Evolutionary conservation across 2,329 filamentous ascomycete genomes (phyloP).

Genomic region (Orbilia ellipsospora): DNA sequence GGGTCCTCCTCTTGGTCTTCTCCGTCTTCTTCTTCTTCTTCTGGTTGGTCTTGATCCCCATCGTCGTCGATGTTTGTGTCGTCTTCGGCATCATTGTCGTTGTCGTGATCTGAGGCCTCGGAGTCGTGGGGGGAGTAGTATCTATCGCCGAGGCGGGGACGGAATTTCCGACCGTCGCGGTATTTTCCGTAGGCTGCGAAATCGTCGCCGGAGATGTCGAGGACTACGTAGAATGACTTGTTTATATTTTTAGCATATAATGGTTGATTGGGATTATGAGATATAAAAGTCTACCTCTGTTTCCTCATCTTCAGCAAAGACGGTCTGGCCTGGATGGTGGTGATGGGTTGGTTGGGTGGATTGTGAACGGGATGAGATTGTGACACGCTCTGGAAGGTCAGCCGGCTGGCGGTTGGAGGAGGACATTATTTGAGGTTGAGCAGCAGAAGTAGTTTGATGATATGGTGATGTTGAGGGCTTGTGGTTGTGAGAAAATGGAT

Average conservation of each 20-base stretch:
- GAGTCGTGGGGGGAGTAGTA: conserved; percentile 18
- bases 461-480: conserved; percentile 6
- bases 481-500: background rate
- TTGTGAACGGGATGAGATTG: conserved; percentile 30
- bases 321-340: conserved; percentile 1
- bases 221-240: conserved; percentile 52
- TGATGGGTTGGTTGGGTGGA: conserved; percentile 6
- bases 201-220: conserved; percentile 52
- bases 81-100: conserved; percentile 6
- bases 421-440: conserved; percentile 10
- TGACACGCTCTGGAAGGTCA: conserved; percentile 15
- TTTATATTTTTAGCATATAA: background rate
- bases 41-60: background rate
- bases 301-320: conserved; percentile 46
- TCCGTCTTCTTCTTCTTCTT: background rate
- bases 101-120: background rate
- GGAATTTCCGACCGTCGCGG: conserved; percentile 45
- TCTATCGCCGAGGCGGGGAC: conserved; percentile 20
- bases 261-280: background rate
- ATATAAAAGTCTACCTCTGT: conserved; percentile 24
- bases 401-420: conserved; percentile 23
- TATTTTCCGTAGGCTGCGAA: conserved; percentile 52
- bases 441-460: conserved; percentile 2
- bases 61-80: background rate
- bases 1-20: background rate